Conservation (phyloP, 2,329 filamentous ascomycete species). For the Trichophyton benhamiae region DNA sequence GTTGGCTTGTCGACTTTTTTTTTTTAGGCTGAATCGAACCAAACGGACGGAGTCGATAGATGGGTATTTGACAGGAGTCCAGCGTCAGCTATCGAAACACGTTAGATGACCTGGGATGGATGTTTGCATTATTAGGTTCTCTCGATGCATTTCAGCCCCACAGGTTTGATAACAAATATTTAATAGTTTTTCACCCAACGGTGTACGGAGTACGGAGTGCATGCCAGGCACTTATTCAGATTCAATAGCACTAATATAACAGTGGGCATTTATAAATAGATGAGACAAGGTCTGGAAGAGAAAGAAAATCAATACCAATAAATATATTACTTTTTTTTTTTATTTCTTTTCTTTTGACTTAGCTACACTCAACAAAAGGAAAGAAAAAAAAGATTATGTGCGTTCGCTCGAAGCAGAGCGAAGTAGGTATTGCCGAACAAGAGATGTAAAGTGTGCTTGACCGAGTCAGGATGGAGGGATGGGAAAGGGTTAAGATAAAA, state of each 20-base stretch:
- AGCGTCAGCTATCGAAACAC: too few species aligned
- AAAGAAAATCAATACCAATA: neutral
- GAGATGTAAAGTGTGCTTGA: conserved; percentile 10
- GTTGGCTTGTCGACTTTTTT: neutral
- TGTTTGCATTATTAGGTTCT: too few species aligned
- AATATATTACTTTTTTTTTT: neutral
- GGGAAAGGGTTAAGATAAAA: conserved; percentile 5
- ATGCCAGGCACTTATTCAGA: too few species aligned
- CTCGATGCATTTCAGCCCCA: too few species aligned
- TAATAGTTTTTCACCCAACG: too few species aligned
- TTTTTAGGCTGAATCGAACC: too few species aligned
- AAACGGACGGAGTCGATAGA: too few species aligned
- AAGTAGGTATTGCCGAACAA: neutral
- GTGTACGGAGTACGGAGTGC: too few species aligned
- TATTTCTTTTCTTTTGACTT: neutral
- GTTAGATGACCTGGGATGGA: too few species aligned
- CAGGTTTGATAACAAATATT: too few species aligned
- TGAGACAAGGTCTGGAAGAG: neutral
- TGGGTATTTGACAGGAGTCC: too few species aligned
- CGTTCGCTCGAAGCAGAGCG: neutral
- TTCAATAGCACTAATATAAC: too few species aligned
- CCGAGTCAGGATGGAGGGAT: neutral
- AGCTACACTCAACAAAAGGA: neutral
- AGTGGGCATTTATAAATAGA: neutral
- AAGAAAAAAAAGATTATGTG: neutral